Conservation (phyloP, 108 stramenopile genomes). For the Nitzschia palea region DNA sequence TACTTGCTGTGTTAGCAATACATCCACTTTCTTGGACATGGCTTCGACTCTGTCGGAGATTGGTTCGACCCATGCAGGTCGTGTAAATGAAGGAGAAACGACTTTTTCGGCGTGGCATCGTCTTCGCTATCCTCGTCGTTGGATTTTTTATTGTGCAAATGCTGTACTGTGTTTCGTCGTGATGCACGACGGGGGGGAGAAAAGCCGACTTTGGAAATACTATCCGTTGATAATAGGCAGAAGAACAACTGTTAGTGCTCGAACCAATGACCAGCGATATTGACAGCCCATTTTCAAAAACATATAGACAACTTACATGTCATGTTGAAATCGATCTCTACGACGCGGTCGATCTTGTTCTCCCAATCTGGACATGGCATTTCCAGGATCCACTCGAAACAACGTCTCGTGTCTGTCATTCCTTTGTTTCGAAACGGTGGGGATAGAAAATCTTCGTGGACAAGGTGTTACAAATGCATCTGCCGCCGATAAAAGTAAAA, state of each 20-base stretch:
- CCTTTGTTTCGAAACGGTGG: no score
- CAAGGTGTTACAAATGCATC: no score
- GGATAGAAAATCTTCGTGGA: no score
- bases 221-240: not conserved
- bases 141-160: not conserved
- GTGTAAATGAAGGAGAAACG: not conserved
- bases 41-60: not conserved
- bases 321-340: slow-evolving; percentile 6
- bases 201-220: not conserved
- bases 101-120: not conserved
- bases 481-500: no score
- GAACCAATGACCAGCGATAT: not conserved
- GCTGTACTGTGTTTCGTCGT: not conserved
- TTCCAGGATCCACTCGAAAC: not conserved
- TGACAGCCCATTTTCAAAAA: no score
- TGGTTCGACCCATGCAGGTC: not conserved
- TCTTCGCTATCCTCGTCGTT: not conserved
- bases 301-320: not conserved
- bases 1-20: not conserved
- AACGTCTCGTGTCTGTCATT: no score
- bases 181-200: not conserved
- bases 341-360: slow-evolving; percentile 4
- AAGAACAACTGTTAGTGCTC: not conserved
- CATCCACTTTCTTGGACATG: not conserved
- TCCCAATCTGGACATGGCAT: not conserved